phyloP scores from a whole-genome alignment of 495 filamentous ascomycete genomes.

The Aspergillus heteromorphus region DNA sequence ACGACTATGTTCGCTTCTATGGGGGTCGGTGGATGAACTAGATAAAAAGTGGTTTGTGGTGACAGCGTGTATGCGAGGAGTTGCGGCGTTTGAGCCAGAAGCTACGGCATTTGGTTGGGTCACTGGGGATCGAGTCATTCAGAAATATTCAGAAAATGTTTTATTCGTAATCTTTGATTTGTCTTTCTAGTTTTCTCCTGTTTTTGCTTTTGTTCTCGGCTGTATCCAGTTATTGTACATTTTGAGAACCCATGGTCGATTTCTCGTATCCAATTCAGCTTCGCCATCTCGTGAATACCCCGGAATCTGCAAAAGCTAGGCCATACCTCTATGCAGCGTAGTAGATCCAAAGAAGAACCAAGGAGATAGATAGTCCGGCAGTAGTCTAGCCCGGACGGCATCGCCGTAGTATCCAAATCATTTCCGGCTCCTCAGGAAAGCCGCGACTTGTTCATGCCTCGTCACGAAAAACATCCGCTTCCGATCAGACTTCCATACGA shows the following conservation, averaged over 20 bases:
- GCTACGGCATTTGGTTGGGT: background rate
- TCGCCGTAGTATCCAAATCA: background rate
- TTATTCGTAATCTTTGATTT: background rate
- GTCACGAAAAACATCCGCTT: slow-evolving; percentile 84
- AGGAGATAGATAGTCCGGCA: background rate
- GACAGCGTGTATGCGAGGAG: background rate
- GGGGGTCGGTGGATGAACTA: slow-evolving; percentile 18
- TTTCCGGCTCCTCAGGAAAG: slow-evolving; percentile 65
- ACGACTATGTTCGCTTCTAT: slow-evolving; percentile 32
- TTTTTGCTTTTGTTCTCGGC: background rate
- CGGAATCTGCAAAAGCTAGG: background rate
- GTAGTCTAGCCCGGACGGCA: background rate
- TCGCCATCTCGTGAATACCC: slow-evolving; percentile 2
- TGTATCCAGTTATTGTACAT: background rate
- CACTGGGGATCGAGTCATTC: too few species aligned
- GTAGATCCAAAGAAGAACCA: background rate
- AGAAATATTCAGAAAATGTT: too few species aligned
- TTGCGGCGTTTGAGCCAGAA: background rate
- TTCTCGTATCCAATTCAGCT: background rate
- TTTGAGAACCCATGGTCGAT: background rate
- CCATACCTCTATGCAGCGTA: slow-evolving; percentile 4
- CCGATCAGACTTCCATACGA: slow-evolving; percentile 76
- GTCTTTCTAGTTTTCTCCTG: background rate
- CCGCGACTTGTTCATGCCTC: slow-evolving; percentile 74
- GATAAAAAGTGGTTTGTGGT: background rate